A percentile compares a stretch with the other conserved stretches of the same genome.
Evolutionary conservation across 306 rosid genomes (phyloP).

Genomic region (Myrica gale): DNA sequence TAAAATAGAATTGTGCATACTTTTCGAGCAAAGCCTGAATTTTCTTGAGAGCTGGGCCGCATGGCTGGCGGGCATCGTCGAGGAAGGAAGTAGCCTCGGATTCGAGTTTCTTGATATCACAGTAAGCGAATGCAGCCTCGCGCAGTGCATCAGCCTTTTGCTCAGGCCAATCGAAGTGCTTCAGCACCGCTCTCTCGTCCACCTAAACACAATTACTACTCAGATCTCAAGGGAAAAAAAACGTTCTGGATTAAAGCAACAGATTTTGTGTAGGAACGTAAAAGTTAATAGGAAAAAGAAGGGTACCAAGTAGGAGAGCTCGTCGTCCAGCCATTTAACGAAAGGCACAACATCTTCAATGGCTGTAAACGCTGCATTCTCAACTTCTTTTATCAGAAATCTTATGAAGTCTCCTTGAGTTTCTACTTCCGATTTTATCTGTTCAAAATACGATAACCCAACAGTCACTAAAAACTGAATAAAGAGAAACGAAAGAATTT

Average conservation of each 20-base stretch:
- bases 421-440: conserved; percentile 95
- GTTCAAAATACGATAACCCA: conserved; percentile 19
- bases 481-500: neutral
- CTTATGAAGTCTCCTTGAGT: conserved; percentile 93
- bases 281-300: neutral
- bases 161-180: conserved; percentile 98
- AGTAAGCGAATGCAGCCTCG: conserved; percentile 93
- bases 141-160: conserved; percentile 91
- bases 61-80: conserved; percentile 77
- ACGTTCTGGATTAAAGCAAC: neutral
- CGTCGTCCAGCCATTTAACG: conserved; percentile 98
- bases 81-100: conserved; percentile 76
- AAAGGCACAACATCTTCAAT: conserved; percentile 90
- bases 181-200: conserved; percentile 97
- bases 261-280: neutral
- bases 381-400: conserved; percentile 87
- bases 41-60: conserved; percentile 83
- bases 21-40: conserved; percentile 92
- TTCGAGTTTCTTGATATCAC: conserved; percentile 86
- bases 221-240: neutral
- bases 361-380: conserved; percentile 74
- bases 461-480: neutral
- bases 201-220: conserved; percentile 39
- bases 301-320: conserved; percentile 87
- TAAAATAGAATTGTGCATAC: conserved; percentile 33